Base-by-base conservation (phyloP, 176 grass and related monocot species). In the Zoysia japonica region DNA sequence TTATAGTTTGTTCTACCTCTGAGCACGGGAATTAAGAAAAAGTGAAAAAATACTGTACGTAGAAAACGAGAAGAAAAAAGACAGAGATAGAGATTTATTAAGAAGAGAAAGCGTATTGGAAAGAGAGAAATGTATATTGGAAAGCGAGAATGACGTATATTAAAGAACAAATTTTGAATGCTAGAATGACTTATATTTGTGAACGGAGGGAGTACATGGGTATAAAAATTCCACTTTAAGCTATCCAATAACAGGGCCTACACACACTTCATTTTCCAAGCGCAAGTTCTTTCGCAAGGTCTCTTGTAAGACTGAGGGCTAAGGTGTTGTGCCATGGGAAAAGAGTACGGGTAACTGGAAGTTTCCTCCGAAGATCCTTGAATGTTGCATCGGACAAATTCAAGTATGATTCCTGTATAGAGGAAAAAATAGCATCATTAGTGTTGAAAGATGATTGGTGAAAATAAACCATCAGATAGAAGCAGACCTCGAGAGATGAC, bases 291-390 rank as follows among this genome's bases (percentile, higher is more conserved):
- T 93, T 99, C 52, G 86, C 84, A 14, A 99, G 88, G 61, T 99
- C 96, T 82, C 90, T 78, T 7, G 81, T 95, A 37, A 95, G 85
- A 62, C 82, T 95, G 76, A 99, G 78, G 43, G 91, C 92, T 51
- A 82, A 67, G 3, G 96, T 95, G 72, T 91, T 99, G 37, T 99
- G 88, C 96, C 96, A 99, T 63, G 92, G 96, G 83, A 95, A 99
- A 56, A 95, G 90, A 48, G 92, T 99, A 42, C 96, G 88, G 10
- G 92, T 99, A 39, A 99, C 86, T 19, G 96, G 96, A 86, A 99
- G 96, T 83, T 95, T 99, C 69, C 96, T 93, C 39, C 96, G 85
- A 69, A 99, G 88, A 87, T 99, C 96, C 96, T 99, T 99, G 82
- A 99, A 99, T 14, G 93, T 95, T 37, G 91, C 85, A 46, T 99